These are phyloP conservation scores for Papiliotrema flavescens DNA, from an alignment of 1,284 basidiomycete genomes.

Conservation along the genomic window DNA sequence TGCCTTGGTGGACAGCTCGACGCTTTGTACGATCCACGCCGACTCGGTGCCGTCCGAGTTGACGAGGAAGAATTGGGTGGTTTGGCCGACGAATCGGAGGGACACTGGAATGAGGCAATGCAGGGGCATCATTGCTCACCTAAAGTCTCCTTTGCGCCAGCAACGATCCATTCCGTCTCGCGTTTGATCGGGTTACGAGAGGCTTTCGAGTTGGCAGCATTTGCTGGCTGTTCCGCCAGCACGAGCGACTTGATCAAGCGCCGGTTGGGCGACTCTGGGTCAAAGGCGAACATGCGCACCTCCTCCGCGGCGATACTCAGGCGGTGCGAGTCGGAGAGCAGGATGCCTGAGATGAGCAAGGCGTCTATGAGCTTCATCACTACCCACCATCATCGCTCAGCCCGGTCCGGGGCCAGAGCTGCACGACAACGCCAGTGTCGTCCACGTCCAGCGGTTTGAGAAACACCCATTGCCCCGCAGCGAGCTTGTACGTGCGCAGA, in stretches of 20 bases:
- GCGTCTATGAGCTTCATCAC: neutral
- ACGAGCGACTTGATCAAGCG: constrained; percentile 22
- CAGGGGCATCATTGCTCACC: constrained; percentile 23
- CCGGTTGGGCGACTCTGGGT: constrained; percentile 9
- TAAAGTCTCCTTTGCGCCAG: constrained; percentile 49
- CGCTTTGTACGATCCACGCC: constrained; percentile 55
- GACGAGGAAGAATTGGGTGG: constrained; percentile 60
- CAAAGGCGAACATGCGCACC: constrained; percentile 28
- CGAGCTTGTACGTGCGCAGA: constrained; percentile 35
- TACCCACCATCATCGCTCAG: constrained; percentile 35
- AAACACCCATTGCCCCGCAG: constrained; percentile 44
- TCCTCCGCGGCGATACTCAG: constrained; percentile 17
- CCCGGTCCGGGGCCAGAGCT: constrained; percentile 38
- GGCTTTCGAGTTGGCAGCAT: neutral
- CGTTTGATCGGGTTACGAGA: constrained; percentile 9
- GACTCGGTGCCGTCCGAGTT: constrained; percentile 57
- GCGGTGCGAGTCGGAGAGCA: constrained; percentile 19
- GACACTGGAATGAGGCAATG: constrained; percentile 56
- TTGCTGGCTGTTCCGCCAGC: constrained; percentile 12
- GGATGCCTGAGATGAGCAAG: neutral
- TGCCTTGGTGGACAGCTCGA: constrained; percentile 54
- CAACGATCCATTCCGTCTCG: constrained; percentile 47
- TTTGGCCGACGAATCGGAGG: constrained; percentile 63
- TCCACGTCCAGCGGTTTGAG: constrained; percentile 3
- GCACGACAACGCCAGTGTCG: constrained; percentile 15